These are phyloP conservation scores for Pedinophyceae sp. DNA, from an alignment of 139 green algal genomes.

Conservation along the genomic window DNA sequence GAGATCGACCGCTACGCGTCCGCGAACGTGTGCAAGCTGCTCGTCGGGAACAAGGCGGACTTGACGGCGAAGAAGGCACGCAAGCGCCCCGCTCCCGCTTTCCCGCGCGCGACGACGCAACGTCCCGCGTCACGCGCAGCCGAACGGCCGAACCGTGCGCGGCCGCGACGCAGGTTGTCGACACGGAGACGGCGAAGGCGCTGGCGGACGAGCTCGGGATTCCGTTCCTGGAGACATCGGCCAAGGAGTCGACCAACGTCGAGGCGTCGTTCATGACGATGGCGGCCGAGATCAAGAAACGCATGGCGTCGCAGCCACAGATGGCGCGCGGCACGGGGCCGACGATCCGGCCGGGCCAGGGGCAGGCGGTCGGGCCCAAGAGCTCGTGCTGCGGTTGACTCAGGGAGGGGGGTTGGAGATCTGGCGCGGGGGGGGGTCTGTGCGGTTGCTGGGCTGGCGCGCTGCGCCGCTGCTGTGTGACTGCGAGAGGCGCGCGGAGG, in stretches of 20 bases:
- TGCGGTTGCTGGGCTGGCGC: no score
- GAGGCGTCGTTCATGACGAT: conserved; percentile 99
- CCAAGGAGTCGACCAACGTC: conserved; percentile 97
- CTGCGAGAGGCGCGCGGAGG: no score
- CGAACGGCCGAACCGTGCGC: neutral
- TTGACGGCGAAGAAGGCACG: conserved; percentile 89
- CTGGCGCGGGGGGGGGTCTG: no score
- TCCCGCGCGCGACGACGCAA: conserved; percentile 86
- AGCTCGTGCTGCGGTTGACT: conserved; percentile 62
- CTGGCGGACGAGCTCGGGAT: conserved; percentile 99
- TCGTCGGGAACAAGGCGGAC: conserved; percentile 98
- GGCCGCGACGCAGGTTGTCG: neutral
- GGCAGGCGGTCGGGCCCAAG: conserved; percentile 58
- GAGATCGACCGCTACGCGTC: conserved; percentile 99
- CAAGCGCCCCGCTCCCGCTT: no score
- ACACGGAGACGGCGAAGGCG: conserved; percentile 29
- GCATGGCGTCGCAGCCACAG: conserved; percentile 38
- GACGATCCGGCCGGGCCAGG: conserved; percentile 62
- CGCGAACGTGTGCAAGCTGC: conserved; percentile 98
- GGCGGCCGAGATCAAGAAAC: conserved; percentile 98
- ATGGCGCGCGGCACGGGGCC: conserved; percentile 40
- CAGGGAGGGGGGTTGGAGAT: no score
- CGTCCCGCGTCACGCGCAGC: conserved; percentile 56
- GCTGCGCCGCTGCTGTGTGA: no score
- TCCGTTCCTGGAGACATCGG: conserved; percentile 95